Base-by-base conservation (phyloP, 2,329 filamentous ascomycete species). In the Myriosclerotinia duriaeana region DNA sequence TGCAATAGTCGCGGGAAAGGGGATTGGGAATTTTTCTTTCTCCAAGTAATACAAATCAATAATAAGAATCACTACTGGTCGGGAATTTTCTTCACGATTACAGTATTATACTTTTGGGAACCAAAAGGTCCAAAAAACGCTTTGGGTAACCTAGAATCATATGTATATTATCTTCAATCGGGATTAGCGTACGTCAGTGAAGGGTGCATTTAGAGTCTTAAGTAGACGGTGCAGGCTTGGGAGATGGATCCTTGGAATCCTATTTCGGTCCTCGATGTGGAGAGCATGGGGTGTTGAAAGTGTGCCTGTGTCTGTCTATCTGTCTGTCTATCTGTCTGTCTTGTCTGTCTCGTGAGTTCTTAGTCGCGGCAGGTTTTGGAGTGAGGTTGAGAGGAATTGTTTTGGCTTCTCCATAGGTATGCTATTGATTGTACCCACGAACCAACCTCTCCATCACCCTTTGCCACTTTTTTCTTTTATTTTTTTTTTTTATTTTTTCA, bases 381-480 rank as follows among this genome's bases (percentile, higher is more conserved):
- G 5, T n/a, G 40, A 22, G 55, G 55, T 42, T 14, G 7, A 44
- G 14, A 12, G 20, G 17, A 53, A 20, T 53, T 2, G 17, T 53
- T 53, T 48, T 53, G 5, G 15, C 2, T 53, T 34, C 30, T 36
- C 52, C 52, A 36, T 53, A 20, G 4, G 38, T 40, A 26, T 56
- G 40, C 14, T 56, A 42, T 26, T 26, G 3, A 26, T 26, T 2
- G 53, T 56, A 56, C n/a, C 53, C n/a, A 42, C 36, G 38, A 26
- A 56, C 6, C 22, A 56, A 56, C 30, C 36, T 36, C 53, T 42
- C 53, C 40, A 40, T 26, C 36, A 56, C 6, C n/a, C 56, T 36
- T 36, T 46, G 56, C 56, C 56, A 48, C 56, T 48, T 48, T 36
- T 30, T 34, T 59, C 55, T 20, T 59, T 40, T 26, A 59, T 53